phyloP scores from a whole-genome alignment of 352 stramenopile species.

The Plasmopara viticola region DNA sequence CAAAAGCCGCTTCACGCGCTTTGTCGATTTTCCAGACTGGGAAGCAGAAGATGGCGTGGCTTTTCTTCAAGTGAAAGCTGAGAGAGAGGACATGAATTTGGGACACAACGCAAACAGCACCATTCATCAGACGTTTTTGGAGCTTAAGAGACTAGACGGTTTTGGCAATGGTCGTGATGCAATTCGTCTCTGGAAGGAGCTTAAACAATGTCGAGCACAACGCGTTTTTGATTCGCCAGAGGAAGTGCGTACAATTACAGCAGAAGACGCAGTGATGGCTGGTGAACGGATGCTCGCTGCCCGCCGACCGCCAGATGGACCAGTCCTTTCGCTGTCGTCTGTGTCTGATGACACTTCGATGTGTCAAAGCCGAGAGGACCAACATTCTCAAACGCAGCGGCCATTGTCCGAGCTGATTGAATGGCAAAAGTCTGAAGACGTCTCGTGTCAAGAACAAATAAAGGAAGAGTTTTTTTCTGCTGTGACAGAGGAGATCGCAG shows the following conservation, averaged over 20 bases:
- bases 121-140: slow-evolving; percentile 31
- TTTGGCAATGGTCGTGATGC: slow-evolving; percentile 76
- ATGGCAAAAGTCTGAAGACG: slow-evolving; percentile 5
- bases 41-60: slow-evolving; percentile 66
- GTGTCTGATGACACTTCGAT: not conserved
- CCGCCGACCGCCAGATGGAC: slow-evolving; percentile 25
- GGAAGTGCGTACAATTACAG: slow-evolving; percentile 39
- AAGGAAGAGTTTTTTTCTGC: not conserved
- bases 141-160: slow-evolving; percentile 39
- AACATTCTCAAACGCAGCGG: not conserved
- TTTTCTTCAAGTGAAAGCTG: slow-evolving; percentile 43
- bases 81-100: slow-evolving; percentile 39
- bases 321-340: slow-evolving; percentile 25
- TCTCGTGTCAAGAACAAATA: not conserved
- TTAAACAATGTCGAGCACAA: slow-evolving; percentile 58
- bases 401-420: slow-evolving; percentile 5
- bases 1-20: slow-evolving; percentile 88
- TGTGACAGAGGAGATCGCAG: slow-evolving; percentile 3
- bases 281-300: slow-evolving; percentile 27
- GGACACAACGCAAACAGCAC: slow-evolving; percentile 14
- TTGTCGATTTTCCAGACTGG: slow-evolving; percentile 88
- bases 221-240: slow-evolving; percentile 40
- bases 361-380: slow-evolving; percentile 2
- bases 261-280: slow-evolving; percentile 35
- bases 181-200: slow-evolving; percentile 55